Evolutionary conservation across 2,329 filamentous ascomycete species (phyloP), one percentile per base, ranked within the genome.

Genomic region (Byssoonygena ceratinophila): DNA sequence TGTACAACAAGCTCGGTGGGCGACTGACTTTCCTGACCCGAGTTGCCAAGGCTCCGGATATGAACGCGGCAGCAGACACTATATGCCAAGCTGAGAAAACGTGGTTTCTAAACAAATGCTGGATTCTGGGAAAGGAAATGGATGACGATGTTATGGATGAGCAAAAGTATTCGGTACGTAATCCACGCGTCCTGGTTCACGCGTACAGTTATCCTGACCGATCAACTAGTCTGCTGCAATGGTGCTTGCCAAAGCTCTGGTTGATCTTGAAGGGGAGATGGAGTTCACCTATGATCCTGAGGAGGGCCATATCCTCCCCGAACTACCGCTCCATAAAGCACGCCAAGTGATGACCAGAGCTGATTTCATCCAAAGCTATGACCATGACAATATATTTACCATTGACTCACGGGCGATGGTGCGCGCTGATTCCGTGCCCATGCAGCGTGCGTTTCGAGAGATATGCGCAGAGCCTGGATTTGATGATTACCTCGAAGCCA

Each of bases 71-170:
- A 27, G 95, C 90, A 66, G 72, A 92, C 40, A 68, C 77, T 18
- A 88, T 90, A 58, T 84, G 79, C 61, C 72, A 79, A 32, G 78
- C 76, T 36, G 85, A 90, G 63, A 86, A 85, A 65, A 83, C 81
- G 0, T 90, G 85, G 85, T 83, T 89, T 60, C 68, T 89, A 18
- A 89, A 87, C 68, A 82, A 85, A 64, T 88, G 84, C 65, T 85
- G 84, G 74, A 85, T 89, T 51, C 74, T 90, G 1, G 85, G 85
- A 16, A 74, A 71, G 55, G 82, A 83, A 57, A 89, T 85, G 84
- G 92, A 97, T 60, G 92, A 97, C 68, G 92, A 98, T 65, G 92
- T 96, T 60, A 97, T 97, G 84, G 88, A 96, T 64, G 87, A 96
- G 68, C 89, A 97, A 66, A 96, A 97, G 68, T 96, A 88, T 75